Evolutionary conservation across 129 eudicot genomes (phyloP).

Genomic region (Saussurea involucrata): DNA sequence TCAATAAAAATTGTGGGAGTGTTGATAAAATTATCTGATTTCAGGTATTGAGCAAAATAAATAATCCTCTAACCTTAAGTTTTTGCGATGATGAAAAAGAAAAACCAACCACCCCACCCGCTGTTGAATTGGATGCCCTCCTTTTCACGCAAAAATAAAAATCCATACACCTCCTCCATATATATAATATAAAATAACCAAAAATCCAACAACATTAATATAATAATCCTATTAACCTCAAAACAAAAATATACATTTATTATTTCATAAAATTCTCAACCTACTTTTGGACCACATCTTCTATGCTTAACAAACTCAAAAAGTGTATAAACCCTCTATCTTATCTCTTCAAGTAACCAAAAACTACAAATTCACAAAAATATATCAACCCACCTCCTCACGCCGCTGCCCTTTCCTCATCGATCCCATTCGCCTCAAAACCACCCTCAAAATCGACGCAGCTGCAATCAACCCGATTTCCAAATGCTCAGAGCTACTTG

Average conservation of each 20-base stretch:
- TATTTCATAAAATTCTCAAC: conserved; percentile 10
- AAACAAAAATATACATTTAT: conserved; percentile 32
- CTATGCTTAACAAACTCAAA: conserved; percentile 16
- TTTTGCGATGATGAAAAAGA: no score
- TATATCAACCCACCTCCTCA: conserved; percentile 21
- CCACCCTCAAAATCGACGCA: conserved; percentile 51
- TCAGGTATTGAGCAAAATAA: no score
- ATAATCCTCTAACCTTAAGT: no score
- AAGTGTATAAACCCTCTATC: neutral
- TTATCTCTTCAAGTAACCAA: neutral
- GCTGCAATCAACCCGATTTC: conserved; percentile 73
- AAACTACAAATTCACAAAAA: neutral
- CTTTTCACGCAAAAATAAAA: no score
- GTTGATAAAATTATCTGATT: no score
- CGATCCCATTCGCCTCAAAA: conserved; percentile 49
- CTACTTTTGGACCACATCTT: conserved; percentile 11
- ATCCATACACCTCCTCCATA: no score
- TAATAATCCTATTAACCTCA: neutral
- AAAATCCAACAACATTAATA: neutral
- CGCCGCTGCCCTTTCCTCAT: conserved; percentile 10
- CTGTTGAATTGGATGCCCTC: no score
- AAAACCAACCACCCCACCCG: no score
- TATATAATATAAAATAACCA: no score
- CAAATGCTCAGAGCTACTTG: conserved; percentile 75
- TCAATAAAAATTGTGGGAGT: no score